Percentiles rank a stretch among this genome's conserved stretches.
Conservation (phyloP, 2,329 filamentous ascomycete genomes). For the Alternaria longipes region DNA sequence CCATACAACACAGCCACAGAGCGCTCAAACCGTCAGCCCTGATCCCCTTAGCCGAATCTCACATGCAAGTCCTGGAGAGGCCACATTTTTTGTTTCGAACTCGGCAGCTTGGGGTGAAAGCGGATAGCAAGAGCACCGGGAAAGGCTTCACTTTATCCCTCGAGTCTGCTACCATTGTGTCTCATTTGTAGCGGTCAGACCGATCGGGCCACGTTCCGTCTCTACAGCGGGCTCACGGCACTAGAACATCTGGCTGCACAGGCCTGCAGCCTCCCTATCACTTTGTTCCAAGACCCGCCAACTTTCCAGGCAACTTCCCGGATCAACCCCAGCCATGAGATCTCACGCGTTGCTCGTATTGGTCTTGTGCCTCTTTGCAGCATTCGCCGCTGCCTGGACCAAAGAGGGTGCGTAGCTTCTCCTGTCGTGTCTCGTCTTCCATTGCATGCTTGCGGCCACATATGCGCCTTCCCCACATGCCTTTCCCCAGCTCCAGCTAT, state of each 20-base stretch:
- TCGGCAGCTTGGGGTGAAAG: slow-evolving; percentile 1
- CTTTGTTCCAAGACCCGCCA: slow-evolving; percentile 29
- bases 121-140: background rate
- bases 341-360: slow-evolving; percentile 69
- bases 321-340: slow-evolving; percentile 69
- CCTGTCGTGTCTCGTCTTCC: slow-evolving; percentile 12
- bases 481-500: slow-evolving; percentile 11
- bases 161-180: slow-evolving; percentile 16
- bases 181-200: slow-evolving; percentile 13
- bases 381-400: slow-evolving; percentile 81
- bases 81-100: background rate
- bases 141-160: slow-evolving; percentile 13
- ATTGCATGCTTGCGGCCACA: slow-evolving; percentile 11
- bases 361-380: slow-evolving; percentile 72
- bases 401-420: slow-evolving; percentile 74
- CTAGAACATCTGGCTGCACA: slow-evolving; percentile 35
- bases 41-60: slow-evolving; percentile 17
- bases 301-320: slow-evolving; percentile 25
- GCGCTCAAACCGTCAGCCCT: slow-evolving; percentile 2
- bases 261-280: slow-evolving; percentile 41
- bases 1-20: slow-evolving; percentile 19
- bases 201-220: slow-evolving; percentile 40
- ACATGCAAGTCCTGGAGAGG: slow-evolving; percentile 19
- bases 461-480: slow-evolving; percentile 20
- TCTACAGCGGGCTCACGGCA: slow-evolving; percentile 32